Conservation (phyloP, 1,139 yeast species). For the Candida anutae region DNA sequence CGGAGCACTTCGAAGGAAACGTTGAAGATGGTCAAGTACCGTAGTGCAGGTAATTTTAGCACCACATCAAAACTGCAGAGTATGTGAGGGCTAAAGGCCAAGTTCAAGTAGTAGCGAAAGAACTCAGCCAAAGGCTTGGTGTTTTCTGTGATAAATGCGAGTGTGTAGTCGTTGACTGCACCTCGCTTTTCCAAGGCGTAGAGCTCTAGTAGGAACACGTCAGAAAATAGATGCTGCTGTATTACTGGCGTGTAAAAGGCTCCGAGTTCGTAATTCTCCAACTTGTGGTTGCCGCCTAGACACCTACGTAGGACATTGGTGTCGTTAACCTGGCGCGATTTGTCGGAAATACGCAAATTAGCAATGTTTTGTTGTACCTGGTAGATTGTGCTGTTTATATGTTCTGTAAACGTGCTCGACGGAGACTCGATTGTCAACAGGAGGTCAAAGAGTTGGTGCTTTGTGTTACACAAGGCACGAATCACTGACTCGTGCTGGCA, state of each 20-base stretch:
- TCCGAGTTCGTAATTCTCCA: constrained; percentile 12
- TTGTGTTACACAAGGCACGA: constrained; percentile 4
- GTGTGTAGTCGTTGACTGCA: constrained; percentile 9
- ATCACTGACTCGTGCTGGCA: constrained; percentile 11
- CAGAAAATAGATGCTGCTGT: constrained; percentile 4
- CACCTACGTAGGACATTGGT: constrained; percentile 7
- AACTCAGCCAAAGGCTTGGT: constrained; percentile 8
- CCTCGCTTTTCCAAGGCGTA: constrained; percentile 1
- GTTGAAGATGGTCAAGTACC: constrained; percentile 4
- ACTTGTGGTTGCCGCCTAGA: constrained; percentile 7
- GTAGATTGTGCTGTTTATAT: constrained; percentile 6
- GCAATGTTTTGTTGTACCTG: constrained; percentile 7
- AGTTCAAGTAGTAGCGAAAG: constrained; percentile 7
- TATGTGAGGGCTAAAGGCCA: constrained; percentile 9
- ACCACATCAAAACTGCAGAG: constrained; percentile 6
- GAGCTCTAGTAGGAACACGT: constrained; percentile 5
- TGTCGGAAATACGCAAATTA: constrained; percentile 8
- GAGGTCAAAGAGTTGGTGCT: constrained; percentile 8
- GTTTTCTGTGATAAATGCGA: constrained; percentile 6
- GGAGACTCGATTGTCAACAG: constrained; percentile 12
- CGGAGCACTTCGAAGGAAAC: constrained; percentile 1
- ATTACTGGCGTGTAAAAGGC: constrained; percentile 8
- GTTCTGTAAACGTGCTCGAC: constrained; percentile 5
- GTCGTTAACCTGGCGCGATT: constrained; percentile 6
- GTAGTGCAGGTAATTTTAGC: constrained; percentile 2